Conservation (phyloP, 1,284 basidiomycete genomes). For the Rhodotorula sp. region DNA sequence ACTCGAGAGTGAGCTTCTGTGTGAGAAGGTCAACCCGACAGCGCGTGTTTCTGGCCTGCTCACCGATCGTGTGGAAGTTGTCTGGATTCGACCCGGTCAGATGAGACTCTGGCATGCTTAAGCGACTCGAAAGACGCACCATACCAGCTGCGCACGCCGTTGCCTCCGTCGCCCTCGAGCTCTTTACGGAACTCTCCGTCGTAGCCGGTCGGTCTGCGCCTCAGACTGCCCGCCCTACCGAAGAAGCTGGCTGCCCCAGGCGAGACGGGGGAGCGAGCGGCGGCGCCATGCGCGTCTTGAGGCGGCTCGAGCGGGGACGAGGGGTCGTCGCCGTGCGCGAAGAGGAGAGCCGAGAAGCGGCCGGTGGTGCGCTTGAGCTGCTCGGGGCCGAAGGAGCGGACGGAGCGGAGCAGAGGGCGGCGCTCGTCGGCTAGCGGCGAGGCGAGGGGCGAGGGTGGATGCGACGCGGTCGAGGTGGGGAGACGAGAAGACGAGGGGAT, state of each 20-base stretch:
- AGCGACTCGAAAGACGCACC: conserved; percentile 5
- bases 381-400: conserved; percentile 13
- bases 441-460: background rate
- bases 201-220: conserved; percentile 25
- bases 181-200: conserved; percentile 43
- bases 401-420: conserved; percentile 10
- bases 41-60: background rate
- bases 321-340: conserved; percentile 19
- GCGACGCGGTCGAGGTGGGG: background rate
- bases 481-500: background rate
- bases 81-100: background rate
- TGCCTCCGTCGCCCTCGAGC: conserved; percentile 38
- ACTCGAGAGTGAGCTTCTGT: conserved; percentile 11
- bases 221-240: background rate
- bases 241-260: background rate
- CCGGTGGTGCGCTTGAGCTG: conserved; percentile 26
- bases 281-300: too few species aligned
- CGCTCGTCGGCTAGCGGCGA: background rate
- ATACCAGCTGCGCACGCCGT: conserved; percentile 42
- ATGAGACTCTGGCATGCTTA: background rate
- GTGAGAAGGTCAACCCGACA: background rate
- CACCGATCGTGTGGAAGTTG: conserved; percentile 7
- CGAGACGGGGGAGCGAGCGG: background rate
- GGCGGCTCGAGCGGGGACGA: background rate
- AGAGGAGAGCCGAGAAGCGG: conserved; percentile 31